A percentile compares a stretch with the other conserved stretches of the same genome.
These are phyloP conservation scores for Cladobotryum protrusum DNA, from an alignment of 2,329 filamentous ascomycete species.

Conservation along the genomic window DNA sequence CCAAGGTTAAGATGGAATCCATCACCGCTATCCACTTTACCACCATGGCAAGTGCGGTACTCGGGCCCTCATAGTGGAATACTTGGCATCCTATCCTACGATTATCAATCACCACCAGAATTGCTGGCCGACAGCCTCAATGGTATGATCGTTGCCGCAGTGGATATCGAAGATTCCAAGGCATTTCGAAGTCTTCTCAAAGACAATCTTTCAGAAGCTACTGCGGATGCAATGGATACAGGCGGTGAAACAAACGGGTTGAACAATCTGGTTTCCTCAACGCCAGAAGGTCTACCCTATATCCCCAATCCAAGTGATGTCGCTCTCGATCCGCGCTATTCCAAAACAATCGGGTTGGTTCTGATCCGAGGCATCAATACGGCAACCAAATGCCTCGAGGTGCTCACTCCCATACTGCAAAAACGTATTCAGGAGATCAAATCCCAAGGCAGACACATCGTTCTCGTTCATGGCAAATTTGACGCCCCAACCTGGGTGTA, in stretches of 20 bases:
- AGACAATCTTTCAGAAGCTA: background rate
- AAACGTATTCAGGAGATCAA: conserved; percentile 34
- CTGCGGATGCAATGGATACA: conserved; percentile 16
- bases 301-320: conserved; percentile 49
- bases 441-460: conserved; percentile 41
- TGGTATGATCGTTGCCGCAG: conserved; percentile 62
- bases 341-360: conserved; percentile 55
- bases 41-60: conserved; percentile 60
- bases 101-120: conserved; percentile 53
- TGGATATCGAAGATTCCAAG: conserved; percentile 49
- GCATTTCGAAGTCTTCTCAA: conserved; percentile 38
- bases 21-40: conserved; percentile 47
- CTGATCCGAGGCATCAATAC: conserved; percentile 65
- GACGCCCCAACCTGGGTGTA: conserved; percentile 66
- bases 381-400: conserved; percentile 46
- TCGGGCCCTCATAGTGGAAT: conserved; percentile 45
- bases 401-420: conserved; percentile 55
- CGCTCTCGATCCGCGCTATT: conserved; percentile 54
- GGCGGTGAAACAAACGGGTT: conserved; percentile 3
- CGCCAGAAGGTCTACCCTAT: conserved; percentile 54
- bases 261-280: conserved; percentile 13
- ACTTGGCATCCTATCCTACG: conserved; percentile 61
- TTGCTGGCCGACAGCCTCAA: conserved; percentile 61
- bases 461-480: conserved; percentile 62
- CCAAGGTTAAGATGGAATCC: conserved; percentile 40